A percentile compares a stretch with the other conserved stretches of the same genome.
Evolutionary conservation across 345 rosid genomes (phyloP).

Genomic region (Salix dunnii): DNA sequence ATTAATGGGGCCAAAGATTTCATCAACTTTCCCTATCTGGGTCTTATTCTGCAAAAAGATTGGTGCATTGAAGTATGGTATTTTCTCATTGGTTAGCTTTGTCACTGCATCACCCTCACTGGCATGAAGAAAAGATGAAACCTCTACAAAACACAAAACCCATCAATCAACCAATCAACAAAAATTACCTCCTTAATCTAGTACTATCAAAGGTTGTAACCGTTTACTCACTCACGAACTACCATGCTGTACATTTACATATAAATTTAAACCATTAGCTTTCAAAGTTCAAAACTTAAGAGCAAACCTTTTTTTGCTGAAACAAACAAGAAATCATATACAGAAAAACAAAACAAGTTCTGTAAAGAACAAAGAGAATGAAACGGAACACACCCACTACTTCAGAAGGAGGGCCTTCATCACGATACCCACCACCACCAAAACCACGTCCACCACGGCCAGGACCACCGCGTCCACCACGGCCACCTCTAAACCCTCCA

Average conservation of each 20-base stretch:
- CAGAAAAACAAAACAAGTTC: background rate
- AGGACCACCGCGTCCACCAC: slow-evolving; percentile 5
- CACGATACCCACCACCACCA: slow-evolving; percentile 43
- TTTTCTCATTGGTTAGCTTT: slow-evolving; percentile 71
- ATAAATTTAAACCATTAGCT: background rate
- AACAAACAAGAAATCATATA: background rate
- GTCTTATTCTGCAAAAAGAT: slow-evolving; percentile 84
- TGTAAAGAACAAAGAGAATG: background rate
- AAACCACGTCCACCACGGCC: slow-evolving; percentile 17
- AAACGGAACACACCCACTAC: slow-evolving; percentile 55
- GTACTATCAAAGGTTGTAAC: background rate
- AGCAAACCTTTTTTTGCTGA: background rate
- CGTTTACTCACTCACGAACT: background rate
- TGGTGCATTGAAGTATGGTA: slow-evolving; percentile 81
- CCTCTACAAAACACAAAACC: slow-evolving; percentile 43
- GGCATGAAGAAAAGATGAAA: slow-evolving; percentile 73
- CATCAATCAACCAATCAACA: background rate
- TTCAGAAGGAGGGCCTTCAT: slow-evolving; percentile 91
- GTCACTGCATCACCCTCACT: slow-evolving; percentile 98
- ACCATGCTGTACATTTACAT: background rate
- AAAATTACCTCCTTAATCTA: background rate
- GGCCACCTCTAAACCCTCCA: slow-evolving; percentile 3
- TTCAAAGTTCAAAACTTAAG: background rate
- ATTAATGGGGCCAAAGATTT: slow-evolving; percentile 92
- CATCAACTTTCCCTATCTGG: slow-evolving; percentile 92